Conservation (phyloP, 2,329 filamentous ascomycete species). For the Phyllosticta capitalensis region DNA sequence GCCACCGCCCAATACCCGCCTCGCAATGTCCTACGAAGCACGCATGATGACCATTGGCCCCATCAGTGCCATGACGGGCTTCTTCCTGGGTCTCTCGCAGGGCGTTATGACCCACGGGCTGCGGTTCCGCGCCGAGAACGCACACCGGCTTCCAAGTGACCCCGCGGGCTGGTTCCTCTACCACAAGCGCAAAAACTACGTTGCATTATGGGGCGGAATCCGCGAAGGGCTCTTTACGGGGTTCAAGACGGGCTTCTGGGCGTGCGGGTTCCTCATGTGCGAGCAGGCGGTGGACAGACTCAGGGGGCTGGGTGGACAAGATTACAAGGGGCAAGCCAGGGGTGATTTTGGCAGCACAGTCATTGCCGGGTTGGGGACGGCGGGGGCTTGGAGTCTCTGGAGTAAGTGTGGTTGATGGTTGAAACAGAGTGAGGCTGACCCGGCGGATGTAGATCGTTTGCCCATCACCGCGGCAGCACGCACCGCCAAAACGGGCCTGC, state of each 20-base stretch:
- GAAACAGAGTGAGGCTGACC: conserved; percentile 11
- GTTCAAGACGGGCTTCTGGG: conserved; percentile 60
- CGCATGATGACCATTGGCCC: conserved; percentile 53
- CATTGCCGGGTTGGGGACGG: conserved; percentile 72
- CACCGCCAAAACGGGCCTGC: conserved; percentile 70
- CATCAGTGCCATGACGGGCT: conserved; percentile 58
- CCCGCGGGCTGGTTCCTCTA: conserved; percentile 95
- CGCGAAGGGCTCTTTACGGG: conserved; percentile 72
- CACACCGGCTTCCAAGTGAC: conserved; percentile 77
- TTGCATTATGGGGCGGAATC: conserved; percentile 66
- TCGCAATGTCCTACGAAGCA: conserved; percentile 54
- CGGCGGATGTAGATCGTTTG: conserved; percentile 55
- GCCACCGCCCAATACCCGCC: conserved; percentile 22
- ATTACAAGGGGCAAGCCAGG: conserved; percentile 27
- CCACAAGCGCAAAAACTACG: conserved; percentile 96
- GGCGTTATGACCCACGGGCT: conserved; percentile 66
- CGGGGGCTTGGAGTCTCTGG: conserved; percentile 78
- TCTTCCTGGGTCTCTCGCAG: conserved; percentile 60
- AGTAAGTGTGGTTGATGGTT: conserved; percentile 45
- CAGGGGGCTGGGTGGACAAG: conserved; percentile 17
- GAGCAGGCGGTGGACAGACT: conserved; percentile 79
- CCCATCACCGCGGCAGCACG: conserved; percentile 51
- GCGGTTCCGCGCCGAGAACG: conserved; percentile 90
- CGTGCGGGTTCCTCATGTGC: conserved; percentile 64
- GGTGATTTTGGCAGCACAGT: conserved; percentile 71